phyloP scores from a whole-genome alignment of 2,329 filamentous ascomycete genomes.

The Cadophora sp. region DNA sequence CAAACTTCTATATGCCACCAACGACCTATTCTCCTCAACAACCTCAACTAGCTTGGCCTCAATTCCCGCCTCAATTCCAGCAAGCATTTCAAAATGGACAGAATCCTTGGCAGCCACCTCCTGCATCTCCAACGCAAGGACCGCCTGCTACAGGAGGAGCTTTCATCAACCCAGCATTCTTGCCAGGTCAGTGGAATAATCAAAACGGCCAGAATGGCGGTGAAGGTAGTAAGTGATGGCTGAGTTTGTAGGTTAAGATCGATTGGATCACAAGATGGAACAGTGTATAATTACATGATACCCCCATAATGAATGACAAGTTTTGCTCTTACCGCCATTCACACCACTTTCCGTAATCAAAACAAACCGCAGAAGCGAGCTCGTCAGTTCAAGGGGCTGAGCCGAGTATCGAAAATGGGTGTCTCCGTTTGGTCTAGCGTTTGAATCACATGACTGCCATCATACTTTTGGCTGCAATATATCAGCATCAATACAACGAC shows the following conservation, averaged over 20 bases:
- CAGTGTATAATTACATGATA: conserved; percentile 31
- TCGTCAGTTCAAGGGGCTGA: background rate
- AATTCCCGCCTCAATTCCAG: conserved; percentile 34
- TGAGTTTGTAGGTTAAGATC: conserved; percentile 5
- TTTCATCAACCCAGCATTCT: conserved; percentile 44
- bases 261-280: conserved; percentile 16
- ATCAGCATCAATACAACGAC: background rate
- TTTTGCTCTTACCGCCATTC: background rate
- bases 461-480: too few species aligned
- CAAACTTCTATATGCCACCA: conserved; percentile 26
- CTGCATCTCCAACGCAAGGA: conserved; percentile 19
- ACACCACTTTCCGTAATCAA: background rate
- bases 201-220: conserved; percentile 33
- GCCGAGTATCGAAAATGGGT: background rate
- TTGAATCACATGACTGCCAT: background rate
- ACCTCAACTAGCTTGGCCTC: conserved; percentile 39
- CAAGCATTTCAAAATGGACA: conserved; percentile 36
- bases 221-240: conserved; percentile 22
- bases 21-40: conserved; percentile 37
- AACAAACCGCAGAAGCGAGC: background rate
- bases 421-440: background rate
- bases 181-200: conserved; percentile 37
- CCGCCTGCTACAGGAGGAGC: conserved; percentile 36
- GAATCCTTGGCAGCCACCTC: conserved; percentile 33
- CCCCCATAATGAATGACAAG: conserved; percentile 17